Evolutionary conservation across 257 asterid species (phyloP).

Genomic region (Nicotiana obtusifolia): DNA sequence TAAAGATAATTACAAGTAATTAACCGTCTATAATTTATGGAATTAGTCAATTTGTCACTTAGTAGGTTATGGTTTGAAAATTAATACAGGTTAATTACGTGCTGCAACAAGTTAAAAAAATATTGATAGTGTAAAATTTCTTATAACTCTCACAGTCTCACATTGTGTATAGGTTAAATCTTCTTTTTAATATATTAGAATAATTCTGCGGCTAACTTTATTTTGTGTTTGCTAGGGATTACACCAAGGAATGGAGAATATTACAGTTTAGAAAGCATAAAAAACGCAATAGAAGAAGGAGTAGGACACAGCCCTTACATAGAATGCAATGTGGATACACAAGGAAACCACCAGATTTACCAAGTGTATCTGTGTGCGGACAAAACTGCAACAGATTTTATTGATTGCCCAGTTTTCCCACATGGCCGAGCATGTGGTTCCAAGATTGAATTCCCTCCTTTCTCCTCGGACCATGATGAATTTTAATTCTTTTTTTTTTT

Average conservation of each 20-base stretch:
- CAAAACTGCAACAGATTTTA: slow-evolving; percentile 44
- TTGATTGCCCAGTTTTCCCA: slow-evolving; percentile 55
- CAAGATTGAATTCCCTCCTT: slow-evolving; percentile 52
- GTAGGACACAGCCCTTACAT: slow-evolving; percentile 50
- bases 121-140: neutral
- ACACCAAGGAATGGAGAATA: slow-evolving; percentile 35
- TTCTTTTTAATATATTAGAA: neutral
- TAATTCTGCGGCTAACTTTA: neutral
- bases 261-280: slow-evolving; percentile 37
- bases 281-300: slow-evolving; percentile 44
- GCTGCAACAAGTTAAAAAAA: no score
- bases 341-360: slow-evolving; percentile 47
- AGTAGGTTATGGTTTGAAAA: no score
- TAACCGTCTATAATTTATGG: no score
- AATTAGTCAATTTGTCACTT: no score
- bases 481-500: neutral
- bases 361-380: slow-evolving; percentile 75
- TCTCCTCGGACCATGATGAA: slow-evolving; percentile 29
- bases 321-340: slow-evolving; percentile 58
- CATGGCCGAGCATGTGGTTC: slow-evolving; percentile 49
- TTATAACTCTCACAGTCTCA: neutral
- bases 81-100: no score
- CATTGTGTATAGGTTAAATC: neutral
- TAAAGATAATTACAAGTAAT: no score
- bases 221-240: slow-evolving; percentile 35